Conservation (phyloP, 306 rosid genomes). For the Cyamopsis tetragonoloba region DNA sequence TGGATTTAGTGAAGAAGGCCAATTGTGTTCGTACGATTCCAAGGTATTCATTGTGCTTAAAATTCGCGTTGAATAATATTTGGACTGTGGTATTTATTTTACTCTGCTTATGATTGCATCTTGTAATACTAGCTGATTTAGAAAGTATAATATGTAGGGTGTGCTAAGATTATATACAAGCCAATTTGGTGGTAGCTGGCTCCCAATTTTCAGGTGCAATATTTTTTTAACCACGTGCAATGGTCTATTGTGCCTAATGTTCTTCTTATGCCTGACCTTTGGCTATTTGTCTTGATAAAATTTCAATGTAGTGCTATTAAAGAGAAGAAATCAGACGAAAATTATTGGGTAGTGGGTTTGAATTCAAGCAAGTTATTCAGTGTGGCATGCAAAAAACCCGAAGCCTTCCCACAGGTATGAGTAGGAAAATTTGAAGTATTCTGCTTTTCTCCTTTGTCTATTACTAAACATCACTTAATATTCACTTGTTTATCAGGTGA, state of each 20-base stretch:
- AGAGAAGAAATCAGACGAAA: constrained; percentile 72
- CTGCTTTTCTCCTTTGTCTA: background rate
- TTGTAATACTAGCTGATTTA: constrained; percentile 15
- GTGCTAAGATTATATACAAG: constrained; percentile 71
- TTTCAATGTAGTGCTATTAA: constrained; percentile 63
- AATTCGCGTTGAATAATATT: background rate
- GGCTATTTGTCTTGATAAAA: constrained; percentile 9
- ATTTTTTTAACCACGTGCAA: constrained; percentile 18
- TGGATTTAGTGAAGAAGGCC: constrained; percentile 92
- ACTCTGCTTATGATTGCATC: constrained; percentile 10
- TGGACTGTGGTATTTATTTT: background rate
- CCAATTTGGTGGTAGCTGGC: constrained; percentile 92
- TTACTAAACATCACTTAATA: constrained; percentile 20
- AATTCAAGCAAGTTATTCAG: constrained; percentile 75
- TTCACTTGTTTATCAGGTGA: constrained; percentile 53
- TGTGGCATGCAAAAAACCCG: constrained; percentile 67
- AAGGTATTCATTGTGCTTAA: constrained; percentile 46
- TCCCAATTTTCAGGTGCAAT: constrained; percentile 86
- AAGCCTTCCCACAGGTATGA: constrained; percentile 72
- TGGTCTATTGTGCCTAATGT: background rate
- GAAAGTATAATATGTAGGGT: constrained; percentile 47
- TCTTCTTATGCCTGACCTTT: background rate
- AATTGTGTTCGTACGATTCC: constrained; percentile 81
- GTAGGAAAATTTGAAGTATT: constrained; percentile 1
- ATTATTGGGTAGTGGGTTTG: constrained; percentile 89